phyloP scores from a whole-genome alignment of 345 rosid species.

The Raphanus raphanistrum region DNA sequence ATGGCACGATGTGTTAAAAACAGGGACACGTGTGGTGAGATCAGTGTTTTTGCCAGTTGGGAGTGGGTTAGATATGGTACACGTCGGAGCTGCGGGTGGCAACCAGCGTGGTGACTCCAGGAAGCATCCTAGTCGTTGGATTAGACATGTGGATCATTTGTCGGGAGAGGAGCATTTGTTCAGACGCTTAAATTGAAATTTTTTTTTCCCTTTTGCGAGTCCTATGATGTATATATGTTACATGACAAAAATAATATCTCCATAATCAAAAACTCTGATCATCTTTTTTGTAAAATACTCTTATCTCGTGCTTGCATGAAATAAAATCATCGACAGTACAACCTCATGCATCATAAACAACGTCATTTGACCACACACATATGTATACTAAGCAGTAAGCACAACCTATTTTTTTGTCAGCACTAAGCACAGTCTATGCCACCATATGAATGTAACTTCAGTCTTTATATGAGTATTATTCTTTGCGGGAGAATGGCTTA shows the following conservation, averaged over 20 bases:
- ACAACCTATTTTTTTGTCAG: too few relatives aligned
- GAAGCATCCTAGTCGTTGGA: slow-evolving; percentile 65
- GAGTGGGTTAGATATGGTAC: slow-evolving; percentile 72
- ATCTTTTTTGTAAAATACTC: neutral
- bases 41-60: slow-evolving; percentile 75
- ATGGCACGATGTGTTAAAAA: slow-evolving; percentile 56
- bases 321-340: too few relatives aligned
- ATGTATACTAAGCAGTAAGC: too few relatives aligned
- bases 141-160: slow-evolving; percentile 57
- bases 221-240: neutral
- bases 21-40: slow-evolving; percentile 64
- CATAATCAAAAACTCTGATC: neutral
- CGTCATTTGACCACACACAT: neutral
- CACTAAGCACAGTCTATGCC: neutral
- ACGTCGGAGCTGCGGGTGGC: slow-evolving; percentile 48
- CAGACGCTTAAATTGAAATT: slow-evolving; percentile 31
- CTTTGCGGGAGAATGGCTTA: too few relatives aligned
- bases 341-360: neutral
- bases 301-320: too few relatives aligned
- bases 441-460: neutral
- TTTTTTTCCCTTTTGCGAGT: neutral
- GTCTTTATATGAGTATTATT: neutral
- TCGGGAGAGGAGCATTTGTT: slow-evolving; percentile 83
- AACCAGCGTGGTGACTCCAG: slow-evolving; percentile 18
- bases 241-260: neutral